These are phyloP conservation scores for Anthracocystis setariae DNA, from an alignment of 1,284 basidiomycete species.

Conservation along the genomic window DNA sequence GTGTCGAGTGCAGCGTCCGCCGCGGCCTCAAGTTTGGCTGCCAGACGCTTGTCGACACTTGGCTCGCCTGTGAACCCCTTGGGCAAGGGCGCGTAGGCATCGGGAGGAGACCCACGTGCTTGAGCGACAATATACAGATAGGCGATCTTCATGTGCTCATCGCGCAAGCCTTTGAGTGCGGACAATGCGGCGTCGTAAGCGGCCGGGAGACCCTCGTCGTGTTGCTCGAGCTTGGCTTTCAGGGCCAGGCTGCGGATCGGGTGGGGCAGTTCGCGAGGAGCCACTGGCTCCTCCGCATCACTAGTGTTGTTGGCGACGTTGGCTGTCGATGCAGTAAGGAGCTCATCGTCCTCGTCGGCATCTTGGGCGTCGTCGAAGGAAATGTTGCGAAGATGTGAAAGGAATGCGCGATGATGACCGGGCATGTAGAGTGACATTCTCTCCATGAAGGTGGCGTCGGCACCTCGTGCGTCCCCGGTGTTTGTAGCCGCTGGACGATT, in stretches of 20 bases:
- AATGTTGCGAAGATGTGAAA: slow-evolving; percentile 76
- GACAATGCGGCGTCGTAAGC: slow-evolving; percentile 78
- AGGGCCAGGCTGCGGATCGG: slow-evolving; percentile 58
- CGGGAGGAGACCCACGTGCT: slow-evolving; percentile 50
- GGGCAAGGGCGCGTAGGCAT: slow-evolving; percentile 49
- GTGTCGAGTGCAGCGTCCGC: slow-evolving; percentile 31
- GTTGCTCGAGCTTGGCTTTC: slow-evolving; percentile 29
- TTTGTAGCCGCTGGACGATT: slow-evolving; percentile 19
- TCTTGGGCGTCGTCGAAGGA: slow-evolving; percentile 43
- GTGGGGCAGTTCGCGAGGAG: slow-evolving; percentile 24
- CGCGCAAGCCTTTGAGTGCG: slow-evolving; percentile 82
- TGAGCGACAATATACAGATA: slow-evolving; percentile 75
- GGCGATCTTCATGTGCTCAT: slow-evolving; percentile 87
- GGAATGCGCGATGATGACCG: slow-evolving; percentile 79
- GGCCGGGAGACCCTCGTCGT: slow-evolving; percentile 46
- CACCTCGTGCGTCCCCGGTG: slow-evolving; percentile 21
- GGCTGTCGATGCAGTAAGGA: neutral
- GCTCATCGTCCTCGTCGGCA: slow-evolving; percentile 2
- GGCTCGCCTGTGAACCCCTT: slow-evolving; percentile 44
- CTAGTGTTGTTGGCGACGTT: slow-evolving; percentile 1
- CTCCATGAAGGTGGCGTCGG: slow-evolving; percentile 64
- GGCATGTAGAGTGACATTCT: slow-evolving; percentile 59
- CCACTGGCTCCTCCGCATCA: neutral
- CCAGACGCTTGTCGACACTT: slow-evolving; percentile 15
- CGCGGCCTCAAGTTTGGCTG: slow-evolving; percentile 29